Base-by-base conservation (phyloP, 31 red algal genomes). In the Odonthalia washingtoniensis region DNA sequence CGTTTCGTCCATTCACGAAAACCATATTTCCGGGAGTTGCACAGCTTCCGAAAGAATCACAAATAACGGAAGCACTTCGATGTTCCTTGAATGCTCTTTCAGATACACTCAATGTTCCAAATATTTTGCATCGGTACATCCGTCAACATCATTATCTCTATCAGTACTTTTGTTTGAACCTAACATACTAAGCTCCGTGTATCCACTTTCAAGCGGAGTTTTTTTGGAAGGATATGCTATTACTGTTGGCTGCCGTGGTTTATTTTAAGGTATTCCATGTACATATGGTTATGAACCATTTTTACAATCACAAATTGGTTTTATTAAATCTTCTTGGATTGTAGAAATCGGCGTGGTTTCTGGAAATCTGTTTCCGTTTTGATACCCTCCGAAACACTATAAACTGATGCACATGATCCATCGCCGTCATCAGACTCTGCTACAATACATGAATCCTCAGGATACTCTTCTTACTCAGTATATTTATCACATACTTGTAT, bases 21-120 rank as follows among this genome's bases (percentile, higher is more conserved):
- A 66, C 63, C 5, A 66, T 66, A 66, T 66, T 27, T 3, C 63
- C 63, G 30, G 63, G 63, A 33, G 63, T 66, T 2, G 63, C 63
- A 66, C 63, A 66, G 63, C 5, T 66, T 4, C 34, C 5, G 3
- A 27, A 4, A 33, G 63, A 66, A 6, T 66, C 63, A 66, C 63
- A 66, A 33, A 66, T 27, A 4, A 66, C 63, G 2, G 30, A 33
- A 4, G 63, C 63, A 2, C 4, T 2, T 6, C 63, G 30, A 33
- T 27, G 63, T 6, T 66, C 2, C 2, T 66, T 33, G 34, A 4
- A 66, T 33, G 34, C 4, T 2, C 30, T 4, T 66, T 66, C 63
- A 66, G 30, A 4, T 6, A 33, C 30, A 33, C 5, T 2, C 3
- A 6, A 66, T 66, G 63, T 33, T 66, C 30, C 5, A 66, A 33